Conservation (phyloP, 768 basidiomycete species). For the Trametes coccinea region DNA sequence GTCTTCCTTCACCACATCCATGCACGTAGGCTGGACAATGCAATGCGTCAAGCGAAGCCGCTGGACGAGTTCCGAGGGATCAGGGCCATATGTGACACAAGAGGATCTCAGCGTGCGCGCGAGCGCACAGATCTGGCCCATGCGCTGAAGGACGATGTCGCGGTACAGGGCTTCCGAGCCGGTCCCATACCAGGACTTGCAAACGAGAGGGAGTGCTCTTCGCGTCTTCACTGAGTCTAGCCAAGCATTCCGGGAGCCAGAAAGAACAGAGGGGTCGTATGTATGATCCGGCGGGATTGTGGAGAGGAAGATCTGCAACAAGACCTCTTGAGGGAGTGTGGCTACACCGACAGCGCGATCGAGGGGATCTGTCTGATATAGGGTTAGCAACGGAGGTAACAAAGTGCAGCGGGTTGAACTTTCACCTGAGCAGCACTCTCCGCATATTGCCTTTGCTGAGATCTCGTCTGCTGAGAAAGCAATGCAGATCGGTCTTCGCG, state of each 20-base stretch:
- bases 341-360: background rate
- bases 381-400: too few relatives aligned
- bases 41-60: background rate
- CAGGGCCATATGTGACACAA: background rate
- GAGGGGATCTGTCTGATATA: background rate
- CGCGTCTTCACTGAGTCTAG: background rate
- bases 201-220: constrained; percentile 6
- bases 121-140: constrained; percentile 5
- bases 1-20: background rate
- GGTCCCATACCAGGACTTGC: constrained; percentile 1
- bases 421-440: too few relatives aligned
- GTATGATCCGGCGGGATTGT: background rate
- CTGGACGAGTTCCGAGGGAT: background rate
- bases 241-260: background rate
- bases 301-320: background rate
- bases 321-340: background rate
- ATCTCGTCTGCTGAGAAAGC: too few relatives aligned
- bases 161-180: background rate
- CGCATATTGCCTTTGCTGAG: too few relatives aligned
- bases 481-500: background rate
- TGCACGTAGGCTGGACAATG: background rate
- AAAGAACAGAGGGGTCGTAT: background rate
- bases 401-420: too few relatives aligned
- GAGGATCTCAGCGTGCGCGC: background rate
- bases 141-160: background rate